phyloP scores from a whole-genome alignment of 1,139 yeast genomes.

The Taphrina sp. region DNA sequence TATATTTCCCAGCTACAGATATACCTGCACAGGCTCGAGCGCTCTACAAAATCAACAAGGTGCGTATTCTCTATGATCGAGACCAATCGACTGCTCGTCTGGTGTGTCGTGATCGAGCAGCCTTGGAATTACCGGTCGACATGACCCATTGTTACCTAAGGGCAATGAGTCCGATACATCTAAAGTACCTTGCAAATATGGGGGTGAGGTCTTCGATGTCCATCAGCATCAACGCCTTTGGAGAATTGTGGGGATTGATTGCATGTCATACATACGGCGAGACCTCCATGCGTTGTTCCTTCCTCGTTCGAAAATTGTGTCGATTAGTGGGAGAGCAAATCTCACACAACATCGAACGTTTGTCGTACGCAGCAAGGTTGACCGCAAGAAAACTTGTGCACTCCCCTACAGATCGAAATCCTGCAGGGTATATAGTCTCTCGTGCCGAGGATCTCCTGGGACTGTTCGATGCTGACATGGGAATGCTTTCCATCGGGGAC shows the following conservation, averaged over 20 bases:
- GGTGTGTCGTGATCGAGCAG: constrained; percentile 23
- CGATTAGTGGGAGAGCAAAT: constrained; percentile 30
- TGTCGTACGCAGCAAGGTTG: constrained; percentile 31
- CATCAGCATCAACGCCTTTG: constrained; percentile 30
- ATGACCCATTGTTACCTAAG: constrained; percentile 31
- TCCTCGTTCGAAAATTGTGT: constrained; percentile 25
- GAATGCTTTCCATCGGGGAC: constrained; percentile 29
- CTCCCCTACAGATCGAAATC: constrained; percentile 21
- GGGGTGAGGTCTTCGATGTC: constrained; percentile 30
- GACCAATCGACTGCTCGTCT: constrained; percentile 29
- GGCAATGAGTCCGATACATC: constrained; percentile 32
- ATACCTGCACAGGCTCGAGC: constrained; percentile 32
- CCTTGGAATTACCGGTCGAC: constrained; percentile 24
- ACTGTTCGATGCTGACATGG: constrained; percentile 29
- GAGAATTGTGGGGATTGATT: constrained; percentile 31
- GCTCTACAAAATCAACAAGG: constrained; percentile 28
- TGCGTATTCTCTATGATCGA: constrained; percentile 25
- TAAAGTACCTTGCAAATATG: constrained; percentile 32
- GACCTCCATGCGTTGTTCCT: constrained; percentile 16
- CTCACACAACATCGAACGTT: constrained; percentile 26
- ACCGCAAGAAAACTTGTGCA: constrained; percentile 20
- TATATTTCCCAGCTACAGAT: constrained; percentile 31
- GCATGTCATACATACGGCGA: constrained; percentile 29
- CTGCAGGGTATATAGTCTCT: constrained; percentile 29
- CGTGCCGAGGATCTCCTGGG: constrained; percentile 29